Base-by-base conservation (phyloP, 2,329 filamentous ascomycete species). In the Gliomastix tumulicola region DNA sequence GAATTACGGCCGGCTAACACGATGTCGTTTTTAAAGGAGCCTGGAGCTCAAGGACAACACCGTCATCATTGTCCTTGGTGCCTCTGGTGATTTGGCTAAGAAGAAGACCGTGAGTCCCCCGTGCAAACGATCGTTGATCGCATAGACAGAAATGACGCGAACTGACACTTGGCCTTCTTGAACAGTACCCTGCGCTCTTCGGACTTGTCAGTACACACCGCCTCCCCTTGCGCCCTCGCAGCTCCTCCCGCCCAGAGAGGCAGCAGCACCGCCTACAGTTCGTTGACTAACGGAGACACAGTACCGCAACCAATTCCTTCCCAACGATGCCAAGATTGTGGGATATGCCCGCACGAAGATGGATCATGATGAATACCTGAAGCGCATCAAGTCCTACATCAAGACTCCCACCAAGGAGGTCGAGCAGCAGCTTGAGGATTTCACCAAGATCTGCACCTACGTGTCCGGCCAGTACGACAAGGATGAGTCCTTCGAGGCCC, bases 311-410 rank as follows among this genome's bases (percentile, higher is more conserved):
- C 90, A 96, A 67, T 98, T 97, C 72, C 85, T 98, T 35, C 92
- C 81, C 53, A 94, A 94, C 68, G 88, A 94, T 65, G 88, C 95
- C 66, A 86, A 82, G 65, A 96, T 98, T 60, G 81, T 98, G 55
- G 92, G 92, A 71, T 98, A 98, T 87, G 92, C 92, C 54, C 83
- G 92, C 60, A 98, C 92, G 52, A 96, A 96, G 75, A 98, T 98
- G 92, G 89, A 97, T 69, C 88, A 90, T 56, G 82, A 88, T 46
- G 92, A 98, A 65, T 97, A 86, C 71, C 76, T 97, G 59, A 86
- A 83, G 68, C 80, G 92, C 50, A 88, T 98, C 66, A 90, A 85
- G 68, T 95, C 88, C 42, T 94, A 96, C 71, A 98, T 98, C 72
- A 97, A 98, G 78, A 92, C 89, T 13, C 92, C 92, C 13, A 96